These are phyloP conservation scores for Vanrija sp. DNA, from an alignment of 1,284 basidiomycete genomes.

Conservation along the genomic window DNA sequence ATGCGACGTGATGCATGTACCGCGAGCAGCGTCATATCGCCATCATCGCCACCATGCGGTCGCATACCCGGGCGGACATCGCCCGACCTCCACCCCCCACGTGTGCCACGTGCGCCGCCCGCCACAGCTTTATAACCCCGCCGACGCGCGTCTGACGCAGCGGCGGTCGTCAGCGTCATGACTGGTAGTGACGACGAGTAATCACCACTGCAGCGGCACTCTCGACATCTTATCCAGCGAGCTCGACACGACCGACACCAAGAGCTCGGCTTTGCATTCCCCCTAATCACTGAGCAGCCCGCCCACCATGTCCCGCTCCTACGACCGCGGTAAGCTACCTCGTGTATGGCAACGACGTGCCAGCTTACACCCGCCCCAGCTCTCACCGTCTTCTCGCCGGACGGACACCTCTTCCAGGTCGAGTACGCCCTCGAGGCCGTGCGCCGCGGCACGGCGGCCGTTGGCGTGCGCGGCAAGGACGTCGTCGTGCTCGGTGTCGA, in stretches of 20 bases:
- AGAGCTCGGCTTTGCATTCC: no score
- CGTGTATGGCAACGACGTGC: neutral
- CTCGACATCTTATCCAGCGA: neutral
- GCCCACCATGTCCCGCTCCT: constrained; percentile 49
- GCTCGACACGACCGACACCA: neutral
- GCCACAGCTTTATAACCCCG: constrained; percentile 1
- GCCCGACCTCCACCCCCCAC: no score
- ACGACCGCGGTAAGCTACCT: constrained; percentile 47
- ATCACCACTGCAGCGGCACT: no score
- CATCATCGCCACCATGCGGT: neutral
- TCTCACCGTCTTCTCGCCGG: constrained; percentile 90
- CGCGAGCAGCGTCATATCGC: neutral
- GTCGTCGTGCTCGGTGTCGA: constrained; percentile 97
- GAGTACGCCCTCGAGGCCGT: constrained; percentile 98
- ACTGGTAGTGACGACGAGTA: neutral
- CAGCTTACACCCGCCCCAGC: constrained; percentile 24
- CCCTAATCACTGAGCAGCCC: neutral
- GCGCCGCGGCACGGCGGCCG: constrained; percentile 94
- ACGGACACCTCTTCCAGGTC: constrained; percentile 69
- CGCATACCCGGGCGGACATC: no score
- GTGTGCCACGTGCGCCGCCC: neutral
- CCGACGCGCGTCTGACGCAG: constrained; percentile 1
- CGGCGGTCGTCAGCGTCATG: constrained; percentile 5
- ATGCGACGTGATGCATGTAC: neutral
- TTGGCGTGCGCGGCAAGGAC: constrained; percentile 91